Evolutionary conservation across 192 early-diverging fungal species (phyloP), one percentile per base, ranked within the genome.

Genomic region (Gigaspora rosea): DNA sequence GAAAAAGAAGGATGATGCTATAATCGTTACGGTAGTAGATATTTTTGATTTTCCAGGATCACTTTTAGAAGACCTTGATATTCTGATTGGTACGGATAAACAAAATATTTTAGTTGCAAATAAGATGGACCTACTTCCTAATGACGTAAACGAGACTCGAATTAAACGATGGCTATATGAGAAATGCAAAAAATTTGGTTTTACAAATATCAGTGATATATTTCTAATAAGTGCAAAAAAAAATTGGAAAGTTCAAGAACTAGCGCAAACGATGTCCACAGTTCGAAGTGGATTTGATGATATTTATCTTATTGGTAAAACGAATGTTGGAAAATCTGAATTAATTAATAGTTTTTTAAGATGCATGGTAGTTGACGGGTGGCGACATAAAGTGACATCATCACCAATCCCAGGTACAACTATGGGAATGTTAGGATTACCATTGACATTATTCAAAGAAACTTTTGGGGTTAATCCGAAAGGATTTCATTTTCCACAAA

Each of bases 311-410:
- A 83, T 94, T 36, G 93, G 93, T 8, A 86, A 88, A 47, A 87
- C 91, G 2, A 94, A 94, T 75, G 93, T 90, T 12, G 93, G 93
- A 41, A 94, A 94, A 81, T 92, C 92, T 2, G 92, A 90, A 58
- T 81, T 94, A 11, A 80, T 94, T 59, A 90, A 91, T 64, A 85
- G 85, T 27, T 73, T 94, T n/a, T 78, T 90, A 63, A 80, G 88
- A 20, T 86, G 89, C 59, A 84, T 82, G 70, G 80, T 81, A 13
- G 82, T 80, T 20, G 81, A 82, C 10, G 51, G 58, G 20, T 81
- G 83, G 1, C 75, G 74, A 20, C 85, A 90, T 78, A 84, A 82
- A 54, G 86, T 89, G 9, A 86, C 90, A 12, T 85, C 86, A 47
- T 91, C 90, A 20, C 76, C 81, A 49, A 74, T 91, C 56, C 93